Percentiles rank a stretch among this genome's conserved stretches.
Conservation (phyloP, 495 filamentous ascomycete genomes). For the Xylaria curta region DNA sequence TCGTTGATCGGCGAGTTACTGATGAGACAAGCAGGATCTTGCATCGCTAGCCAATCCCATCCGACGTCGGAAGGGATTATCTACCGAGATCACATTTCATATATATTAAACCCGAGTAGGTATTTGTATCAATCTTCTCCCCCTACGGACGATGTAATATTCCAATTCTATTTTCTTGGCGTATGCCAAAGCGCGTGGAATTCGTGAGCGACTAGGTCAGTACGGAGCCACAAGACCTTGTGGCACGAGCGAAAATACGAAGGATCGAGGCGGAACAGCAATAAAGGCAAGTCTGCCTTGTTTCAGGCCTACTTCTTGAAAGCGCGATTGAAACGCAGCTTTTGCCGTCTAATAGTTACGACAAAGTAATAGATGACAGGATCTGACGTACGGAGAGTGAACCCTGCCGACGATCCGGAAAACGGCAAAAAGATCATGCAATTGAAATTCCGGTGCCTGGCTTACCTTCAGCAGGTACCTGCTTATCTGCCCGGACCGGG, state of each 20-base stretch:
- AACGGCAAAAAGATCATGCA: background rate
- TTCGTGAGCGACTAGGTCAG: background rate
- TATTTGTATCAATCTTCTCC: background rate
- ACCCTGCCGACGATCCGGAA: slow-evolving; percentile 16
- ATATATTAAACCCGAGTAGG: background rate
- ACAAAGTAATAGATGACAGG: background rate
- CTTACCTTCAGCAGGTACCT: background rate
- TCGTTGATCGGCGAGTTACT: background rate
- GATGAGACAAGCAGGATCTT: slow-evolving; percentile 3
- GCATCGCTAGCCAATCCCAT: slow-evolving; percentile 7
- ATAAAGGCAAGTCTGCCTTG: slow-evolving; percentile 14
- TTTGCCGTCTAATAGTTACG: slow-evolving; percentile 4
- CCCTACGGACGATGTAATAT: background rate
- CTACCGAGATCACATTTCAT: background rate
- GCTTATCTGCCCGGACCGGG: background rate
- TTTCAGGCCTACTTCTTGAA: slow-evolving; percentile 8
- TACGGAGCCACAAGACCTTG: background rate
- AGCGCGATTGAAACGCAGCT: slow-evolving; percentile 19
- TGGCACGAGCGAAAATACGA: background rate
- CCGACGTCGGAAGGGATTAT: background rate
- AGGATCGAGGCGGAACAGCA: background rate
- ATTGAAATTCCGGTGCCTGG: slow-evolving; percentile 3
- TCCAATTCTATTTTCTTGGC: background rate
- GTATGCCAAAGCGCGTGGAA: background rate
- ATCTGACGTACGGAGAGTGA: background rate